A percentile compares a stretch with the other conserved stretches of the same genome.
phyloP scores from a whole-genome alignment of 305 asterid species.

The Fraxinus nigra region DNA sequence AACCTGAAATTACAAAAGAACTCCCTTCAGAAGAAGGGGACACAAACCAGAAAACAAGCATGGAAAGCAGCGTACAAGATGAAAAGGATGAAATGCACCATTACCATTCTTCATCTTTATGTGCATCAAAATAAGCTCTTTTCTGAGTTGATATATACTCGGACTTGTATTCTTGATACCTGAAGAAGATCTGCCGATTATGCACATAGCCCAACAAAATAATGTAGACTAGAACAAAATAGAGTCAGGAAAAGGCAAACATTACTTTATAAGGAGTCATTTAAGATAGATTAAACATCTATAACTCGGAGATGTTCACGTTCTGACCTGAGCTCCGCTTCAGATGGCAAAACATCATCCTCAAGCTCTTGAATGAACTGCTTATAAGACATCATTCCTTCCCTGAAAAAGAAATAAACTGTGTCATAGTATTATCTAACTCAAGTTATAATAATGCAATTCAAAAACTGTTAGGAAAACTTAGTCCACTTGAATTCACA shows the following conservation, averaged over 20 bases:
- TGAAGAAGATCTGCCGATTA: constrained; percentile 27
- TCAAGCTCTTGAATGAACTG: constrained; percentile 99
- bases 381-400: constrained; percentile 99
- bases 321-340: constrained; percentile 93
- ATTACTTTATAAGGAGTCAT: neutral
- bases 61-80: neutral
- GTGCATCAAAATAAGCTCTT: constrained; percentile 74
- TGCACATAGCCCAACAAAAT: neutral
- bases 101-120: constrained; percentile 96
- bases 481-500: neutral
- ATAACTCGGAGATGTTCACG: constrained; percentile 14
- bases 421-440: constrained; percentile 10
- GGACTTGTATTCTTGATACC: constrained; percentile 93
- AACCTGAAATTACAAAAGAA: constrained; percentile 51
- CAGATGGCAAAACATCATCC: constrained; percentile 93
- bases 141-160: constrained; percentile 88
- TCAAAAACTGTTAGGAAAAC: neutral
- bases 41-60: neutral
- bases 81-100: constrained; percentile 44
- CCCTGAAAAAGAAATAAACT: constrained; percentile 45
- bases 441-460: neutral
- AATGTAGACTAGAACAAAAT: neutral
- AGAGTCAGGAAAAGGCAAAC: neutral
- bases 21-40: constrained; percentile 5
- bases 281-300: constrained; percentile 19